Percentiles rank a stretch among this genome's conserved stretches.
These are phyloP conservation scores for Trichoderma arundinaceum DNA, from an alignment of 2,329 filamentous ascomycete genomes.

Conservation along the genomic window DNA sequence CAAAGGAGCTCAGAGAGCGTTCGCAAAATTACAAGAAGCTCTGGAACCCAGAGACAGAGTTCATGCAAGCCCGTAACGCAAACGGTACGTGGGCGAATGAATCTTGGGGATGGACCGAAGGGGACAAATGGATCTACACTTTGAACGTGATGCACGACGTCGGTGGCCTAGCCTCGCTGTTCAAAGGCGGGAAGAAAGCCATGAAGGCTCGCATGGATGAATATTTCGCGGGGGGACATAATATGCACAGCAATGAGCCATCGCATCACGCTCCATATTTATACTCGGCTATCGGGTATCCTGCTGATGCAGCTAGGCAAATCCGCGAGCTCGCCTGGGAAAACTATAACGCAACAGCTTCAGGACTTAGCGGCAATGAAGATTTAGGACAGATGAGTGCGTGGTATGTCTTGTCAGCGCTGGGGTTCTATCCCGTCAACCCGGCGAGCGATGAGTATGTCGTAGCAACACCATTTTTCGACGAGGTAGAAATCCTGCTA, in stretches of 20 bases:
- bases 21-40: constrained; percentile 50
- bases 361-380: constrained; percentile 54
- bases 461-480: constrained; percentile 53
- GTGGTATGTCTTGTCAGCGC: constrained; percentile 54
- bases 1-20: constrained; percentile 43
- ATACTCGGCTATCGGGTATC: constrained; percentile 51
- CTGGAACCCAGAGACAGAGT: constrained; percentile 51
- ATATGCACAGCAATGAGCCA: constrained; percentile 55
- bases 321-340: constrained; percentile 37
- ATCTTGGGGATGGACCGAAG: constrained; percentile 56
- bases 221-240: constrained; percentile 53
- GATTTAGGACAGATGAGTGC: constrained; percentile 58
- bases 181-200: constrained; percentile 43
- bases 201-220: constrained; percentile 52
- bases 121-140: constrained; percentile 57
- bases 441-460: constrained; percentile 53
- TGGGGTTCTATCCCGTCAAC: constrained; percentile 56
- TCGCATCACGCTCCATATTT: constrained; percentile 55
- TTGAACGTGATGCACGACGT: constrained; percentile 56
- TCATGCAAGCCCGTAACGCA: constrained; percentile 55
- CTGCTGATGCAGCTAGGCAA: constrained; percentile 46
- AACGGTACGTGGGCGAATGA: constrained; percentile 53
- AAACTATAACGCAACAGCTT: constrained; percentile 54
- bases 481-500: constrained; percentile 48
- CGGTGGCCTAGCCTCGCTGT: constrained; percentile 48